phyloP scores from a whole-genome alignment of 75 land plant genomes.

The Cunninghamia lanceolata region DNA sequence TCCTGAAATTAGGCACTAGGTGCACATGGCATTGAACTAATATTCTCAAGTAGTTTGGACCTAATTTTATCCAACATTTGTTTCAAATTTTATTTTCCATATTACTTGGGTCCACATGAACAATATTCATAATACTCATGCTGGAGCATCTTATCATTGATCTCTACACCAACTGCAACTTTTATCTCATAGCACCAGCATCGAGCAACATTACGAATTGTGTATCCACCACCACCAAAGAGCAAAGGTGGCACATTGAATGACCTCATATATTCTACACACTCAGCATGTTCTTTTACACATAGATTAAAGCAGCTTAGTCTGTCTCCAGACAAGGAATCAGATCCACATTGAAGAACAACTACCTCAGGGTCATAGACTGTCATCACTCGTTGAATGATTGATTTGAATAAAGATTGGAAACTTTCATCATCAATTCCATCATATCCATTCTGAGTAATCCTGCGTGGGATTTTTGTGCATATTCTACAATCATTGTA shows the following conservation, averaged over 20 bases:
- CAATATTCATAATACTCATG: conserved; percentile 82
- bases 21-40: conserved; percentile 8
- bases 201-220: conserved; percentile 81
- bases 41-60: conserved; percentile 8
- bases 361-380: too few species aligned
- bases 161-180: conserved; percentile 76
- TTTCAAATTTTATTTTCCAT: conserved; percentile 63
- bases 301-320: conserved; percentile 81
- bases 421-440: conserved; percentile 80
- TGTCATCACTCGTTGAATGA: conserved; percentile 71
- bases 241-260: conserved; percentile 77
- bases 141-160: conserved; percentile 70
- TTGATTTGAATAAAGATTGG: conserved; percentile 57
- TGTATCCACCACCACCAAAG: too few species aligned
- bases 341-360: conserved; percentile 85
- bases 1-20: conserved; percentile 2
- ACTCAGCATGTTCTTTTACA: conserved; percentile 81
- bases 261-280: conserved; percentile 68
- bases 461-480: too few species aligned
- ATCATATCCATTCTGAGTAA: too few species aligned
- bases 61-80: conserved; percentile 45
- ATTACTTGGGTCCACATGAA: conserved; percentile 70
- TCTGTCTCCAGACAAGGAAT: conserved; percentile 81
- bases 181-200: conserved; percentile 91
- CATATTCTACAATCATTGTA: too few species aligned